A percentile compares a stretch with the other conserved stretches of the same genome.
phyloP scores from a whole-genome alignment of 2,329 filamentous ascomycete genomes.

The Nigrospora oryzae region DNA sequence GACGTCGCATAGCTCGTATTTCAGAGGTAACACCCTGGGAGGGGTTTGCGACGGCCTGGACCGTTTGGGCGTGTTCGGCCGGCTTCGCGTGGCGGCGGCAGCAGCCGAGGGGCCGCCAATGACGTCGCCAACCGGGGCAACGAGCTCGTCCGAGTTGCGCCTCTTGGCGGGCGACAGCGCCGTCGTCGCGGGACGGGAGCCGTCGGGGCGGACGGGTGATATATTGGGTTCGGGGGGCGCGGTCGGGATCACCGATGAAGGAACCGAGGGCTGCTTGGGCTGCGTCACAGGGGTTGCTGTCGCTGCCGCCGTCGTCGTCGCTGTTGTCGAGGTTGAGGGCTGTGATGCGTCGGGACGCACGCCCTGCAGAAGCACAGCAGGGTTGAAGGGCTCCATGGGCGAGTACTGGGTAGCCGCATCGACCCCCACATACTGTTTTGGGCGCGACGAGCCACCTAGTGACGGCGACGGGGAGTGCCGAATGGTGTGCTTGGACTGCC shows the following conservation, averaged over 20 bases:
- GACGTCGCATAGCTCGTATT: slow-evolving; percentile 74
- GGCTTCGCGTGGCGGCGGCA: slow-evolving; percentile 20
- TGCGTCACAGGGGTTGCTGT: not conserved
- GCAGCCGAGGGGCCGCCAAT: slow-evolving; percentile 15
- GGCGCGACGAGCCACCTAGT: slow-evolving; percentile 13
- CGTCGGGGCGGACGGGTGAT: slow-evolving; percentile 9
- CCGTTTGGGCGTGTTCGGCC: slow-evolving; percentile 40
- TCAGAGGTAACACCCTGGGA: slow-evolving; percentile 55
- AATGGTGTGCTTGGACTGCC: slow-evolving; percentile 24
- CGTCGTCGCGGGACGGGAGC: slow-evolving; percentile 5
- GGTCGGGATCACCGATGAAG: slow-evolving; percentile 12
- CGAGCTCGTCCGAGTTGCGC: slow-evolving; percentile 30
- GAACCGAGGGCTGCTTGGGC: slow-evolving; percentile 2
- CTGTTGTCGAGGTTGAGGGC: slow-evolving; percentile 1
- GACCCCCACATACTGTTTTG: slow-evolving; percentile 35
- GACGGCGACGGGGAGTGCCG: slow-evolving; percentile 20
- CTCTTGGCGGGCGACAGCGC: slow-evolving; percentile 30
- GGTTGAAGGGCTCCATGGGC: slow-evolving; percentile 37
- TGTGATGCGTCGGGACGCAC: slow-evolving; percentile 11
- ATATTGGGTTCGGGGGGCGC: slow-evolving; percentile 14
- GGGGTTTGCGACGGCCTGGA: slow-evolving; percentile 39
- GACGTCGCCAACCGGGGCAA: slow-evolving; percentile 7
- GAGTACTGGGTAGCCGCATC: slow-evolving; percentile 40
- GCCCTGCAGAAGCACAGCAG: slow-evolving; percentile 22
- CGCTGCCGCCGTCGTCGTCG: slow-evolving; percentile 4